Conservation (phyloP, 176 grass and related monocot species). For the Otatea glauca region DNA sequence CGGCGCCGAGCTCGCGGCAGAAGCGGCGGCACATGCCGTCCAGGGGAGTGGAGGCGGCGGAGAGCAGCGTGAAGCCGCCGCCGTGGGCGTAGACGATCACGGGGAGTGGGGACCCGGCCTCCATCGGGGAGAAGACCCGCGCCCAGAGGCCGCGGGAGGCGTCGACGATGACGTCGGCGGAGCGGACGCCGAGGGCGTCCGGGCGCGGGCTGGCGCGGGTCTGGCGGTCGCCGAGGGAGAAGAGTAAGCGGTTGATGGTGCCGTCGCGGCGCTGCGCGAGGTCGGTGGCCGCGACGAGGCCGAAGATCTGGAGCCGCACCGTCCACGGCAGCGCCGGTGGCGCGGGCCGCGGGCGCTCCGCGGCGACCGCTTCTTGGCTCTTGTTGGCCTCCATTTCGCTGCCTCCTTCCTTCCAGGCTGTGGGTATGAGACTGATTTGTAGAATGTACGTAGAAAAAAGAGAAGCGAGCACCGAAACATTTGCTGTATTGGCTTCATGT, state of each 20-base stretch:
- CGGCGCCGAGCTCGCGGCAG: conserved; percentile 27
- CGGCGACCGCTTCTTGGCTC: not conserved
- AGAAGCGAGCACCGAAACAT: too few species aligned
- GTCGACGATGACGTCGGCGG: conserved; percentile 50
- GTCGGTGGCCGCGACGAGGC: conserved; percentile 16
- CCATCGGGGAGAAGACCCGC: conserved; percentile 44
- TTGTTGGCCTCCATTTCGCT: not conserved
- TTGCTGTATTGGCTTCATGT: too few species aligned
- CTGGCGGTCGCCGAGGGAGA: conserved; percentile 46
- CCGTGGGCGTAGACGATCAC: conserved; percentile 61
- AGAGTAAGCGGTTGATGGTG: conserved; percentile 51
- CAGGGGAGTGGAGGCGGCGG: conserved; percentile 38
- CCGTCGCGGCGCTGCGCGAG: conserved; percentile 43
- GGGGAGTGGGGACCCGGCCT: conserved; percentile 7
- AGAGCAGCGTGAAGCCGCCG: conserved; percentile 59
- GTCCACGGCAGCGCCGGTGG: conserved; percentile 8
- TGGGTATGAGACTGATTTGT: not conserved
- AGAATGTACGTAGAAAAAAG: too few species aligned
- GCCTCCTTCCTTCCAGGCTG: not conserved
- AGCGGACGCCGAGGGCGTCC: conserved; percentile 36
- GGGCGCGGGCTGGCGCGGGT: conserved; percentile 16
- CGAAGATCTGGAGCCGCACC: conserved; percentile 35
- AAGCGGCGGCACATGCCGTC: conserved; percentile 53
- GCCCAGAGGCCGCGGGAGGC: conserved; percentile 42
- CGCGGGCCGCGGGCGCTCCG: too few species aligned